Evolutionary conservation across 352 stramenopile species (phyloP).

Genomic region (Phytophthora citrophthora): DNA sequence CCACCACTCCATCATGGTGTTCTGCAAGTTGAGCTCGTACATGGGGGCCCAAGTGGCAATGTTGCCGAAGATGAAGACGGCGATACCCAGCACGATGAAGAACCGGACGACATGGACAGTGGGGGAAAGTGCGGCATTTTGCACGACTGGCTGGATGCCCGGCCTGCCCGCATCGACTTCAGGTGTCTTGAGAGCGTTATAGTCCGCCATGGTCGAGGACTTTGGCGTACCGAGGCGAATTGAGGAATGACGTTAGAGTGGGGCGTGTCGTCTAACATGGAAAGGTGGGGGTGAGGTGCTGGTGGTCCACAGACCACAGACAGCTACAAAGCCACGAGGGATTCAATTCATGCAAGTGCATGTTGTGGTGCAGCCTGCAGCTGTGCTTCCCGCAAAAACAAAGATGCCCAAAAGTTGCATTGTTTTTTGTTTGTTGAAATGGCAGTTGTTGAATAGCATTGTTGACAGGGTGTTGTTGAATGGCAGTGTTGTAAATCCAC

Average conservation of each 20-base stretch:
- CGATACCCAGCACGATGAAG: slow-evolving; percentile 41
- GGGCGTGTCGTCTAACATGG: neutral
- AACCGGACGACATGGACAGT: slow-evolving; percentile 41
- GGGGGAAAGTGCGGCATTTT: slow-evolving; percentile 8
- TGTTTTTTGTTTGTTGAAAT: too few relatives aligned
- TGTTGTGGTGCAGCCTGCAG: too few relatives aligned
- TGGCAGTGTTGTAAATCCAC: too few relatives aligned
- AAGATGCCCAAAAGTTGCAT: too few relatives aligned
- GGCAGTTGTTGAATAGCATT: too few relatives aligned
- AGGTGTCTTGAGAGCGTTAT: slow-evolving; percentile 38
- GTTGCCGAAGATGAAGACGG: slow-evolving; percentile 67
- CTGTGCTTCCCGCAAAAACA: too few relatives aligned
- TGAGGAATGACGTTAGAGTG: slow-evolving; percentile 17
- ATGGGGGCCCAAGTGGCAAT: slow-evolving; percentile 61
- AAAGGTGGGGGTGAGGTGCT: slow-evolving; percentile 8
- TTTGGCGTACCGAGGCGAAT: slow-evolving; percentile 17
- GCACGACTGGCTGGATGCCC: neutral
- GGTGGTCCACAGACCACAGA: slow-evolving; percentile 25
- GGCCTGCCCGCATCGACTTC: slow-evolving; percentile 22
- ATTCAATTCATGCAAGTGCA: too few relatives aligned
- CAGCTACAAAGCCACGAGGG: slow-evolving; percentile 12
- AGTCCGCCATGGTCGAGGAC: slow-evolving; percentile 29
- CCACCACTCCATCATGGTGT: slow-evolving; percentile 67
- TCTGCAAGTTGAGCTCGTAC: slow-evolving; percentile 56
- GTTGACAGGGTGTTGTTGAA: too few relatives aligned